Evolutionary conservation across 2,329 filamentous ascomycete species (phyloP), one percentile per base, ranked within the genome.

Genomic region (Penicillium hordei): DNA sequence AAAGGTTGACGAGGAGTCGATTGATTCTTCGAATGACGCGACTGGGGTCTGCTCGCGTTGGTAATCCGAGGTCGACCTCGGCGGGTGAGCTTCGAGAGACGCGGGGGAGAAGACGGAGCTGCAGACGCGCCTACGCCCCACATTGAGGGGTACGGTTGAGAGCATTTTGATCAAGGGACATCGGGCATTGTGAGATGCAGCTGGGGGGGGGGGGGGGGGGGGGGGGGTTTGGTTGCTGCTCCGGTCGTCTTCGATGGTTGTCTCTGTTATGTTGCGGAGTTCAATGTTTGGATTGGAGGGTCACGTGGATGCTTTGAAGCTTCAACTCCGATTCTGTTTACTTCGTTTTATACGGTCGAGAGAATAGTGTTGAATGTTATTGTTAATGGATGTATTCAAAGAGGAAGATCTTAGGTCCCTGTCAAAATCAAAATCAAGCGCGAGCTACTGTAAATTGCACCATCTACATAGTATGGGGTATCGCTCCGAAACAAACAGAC

Each of bases 51-150:
- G 53, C 6, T 64, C 55, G 48, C 40, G 36, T 43, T 65, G 65
- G 45, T 65, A 58, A 55, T 64, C 58, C 15, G 67, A 65, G n/a
- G 67, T 69, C 9, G 67, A 67, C 19, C 73, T 63, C 40, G 70
- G 59, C 55, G 67, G 68, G 19, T 56, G 46, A 62, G 68, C 68
- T 52, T 72, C 70, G n/a, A 72, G 63, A 19, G 71, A 71, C 52
- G 74, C 65, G 49, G 75, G 70, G 48, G 76, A 70, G 60, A 79
- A 79, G 48, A 79, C 76, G 13, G 77, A 78, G 55, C 68, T 68
- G 62, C 79, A 78, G 23, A 79, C 71, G 61, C 75, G 76, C 65
- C 72, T 73, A 60, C 73, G 74, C 57, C 65, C 61, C 55, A 53
- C 57, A 56, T 64, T 64, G 52, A 69, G 62, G 46, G 70, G 64